These are phyloP conservation scores for Rhizopogon salebrosus DNA, from an alignment of 768 basidiomycete genomes.

Conservation along the genomic window DNA sequence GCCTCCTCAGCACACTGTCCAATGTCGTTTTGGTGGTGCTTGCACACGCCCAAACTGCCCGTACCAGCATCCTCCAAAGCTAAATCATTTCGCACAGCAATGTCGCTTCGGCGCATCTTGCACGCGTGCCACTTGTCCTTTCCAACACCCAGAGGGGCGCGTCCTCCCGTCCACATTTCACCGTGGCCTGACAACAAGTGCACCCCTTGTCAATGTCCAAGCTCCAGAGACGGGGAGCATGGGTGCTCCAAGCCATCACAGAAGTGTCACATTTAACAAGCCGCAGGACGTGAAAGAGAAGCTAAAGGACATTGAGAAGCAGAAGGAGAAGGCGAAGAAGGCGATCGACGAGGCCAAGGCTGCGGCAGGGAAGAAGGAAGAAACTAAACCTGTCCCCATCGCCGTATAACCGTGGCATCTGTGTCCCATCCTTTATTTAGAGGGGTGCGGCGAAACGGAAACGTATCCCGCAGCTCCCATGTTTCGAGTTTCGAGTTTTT, in stretches of 20 bases:
- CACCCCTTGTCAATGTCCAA: slow-evolving; percentile 56
- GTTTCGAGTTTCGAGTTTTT: neutral
- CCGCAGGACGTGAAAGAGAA: slow-evolving; percentile 42
- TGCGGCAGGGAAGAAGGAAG: slow-evolving; percentile 58
- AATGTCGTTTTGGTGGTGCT: slow-evolving; percentile 65
- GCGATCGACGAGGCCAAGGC: slow-evolving; percentile 64
- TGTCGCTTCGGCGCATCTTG: slow-evolving; percentile 87
- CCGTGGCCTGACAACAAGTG: slow-evolving; percentile 59
- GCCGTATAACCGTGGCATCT: slow-evolving; percentile 18
- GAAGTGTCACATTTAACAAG: slow-evolving; percentile 66
- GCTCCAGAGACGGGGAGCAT: slow-evolving; percentile 66
- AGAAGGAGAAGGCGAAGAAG: slow-evolving; percentile 63
- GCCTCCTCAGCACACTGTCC: slow-evolving; percentile 25
- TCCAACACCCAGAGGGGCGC: slow-evolving; percentile 85
- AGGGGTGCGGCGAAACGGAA: neutral
- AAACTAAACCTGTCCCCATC: slow-evolving; percentile 41
- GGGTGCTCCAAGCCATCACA: slow-evolving; percentile 58
- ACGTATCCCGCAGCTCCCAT: neutral
- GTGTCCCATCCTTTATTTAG: neutral
- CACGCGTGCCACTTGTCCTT: slow-evolving; percentile 83
- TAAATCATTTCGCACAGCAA: slow-evolving; percentile 38
- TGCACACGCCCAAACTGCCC: slow-evolving; percentile 69
- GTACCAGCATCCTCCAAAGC: slow-evolving; percentile 59
- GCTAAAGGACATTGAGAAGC: slow-evolving; percentile 29
- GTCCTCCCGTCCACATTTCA: slow-evolving; percentile 79